Evolutionary conservation across 2,329 filamentous ascomycete genomes (phyloP).

Genomic region (Emergomyces pasteurianus): DNA sequence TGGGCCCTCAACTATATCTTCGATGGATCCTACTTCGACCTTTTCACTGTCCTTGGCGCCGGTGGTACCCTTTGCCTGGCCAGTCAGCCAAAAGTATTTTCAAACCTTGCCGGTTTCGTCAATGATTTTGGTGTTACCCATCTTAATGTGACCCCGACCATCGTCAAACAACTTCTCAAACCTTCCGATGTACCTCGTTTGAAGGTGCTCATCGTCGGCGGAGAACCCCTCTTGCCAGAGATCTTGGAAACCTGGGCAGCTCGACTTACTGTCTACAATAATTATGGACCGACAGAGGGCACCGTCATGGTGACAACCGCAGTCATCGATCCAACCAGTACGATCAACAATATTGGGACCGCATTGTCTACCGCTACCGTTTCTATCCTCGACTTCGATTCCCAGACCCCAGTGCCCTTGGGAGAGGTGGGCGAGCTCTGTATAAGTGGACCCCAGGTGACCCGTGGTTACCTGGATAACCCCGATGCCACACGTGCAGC

Average conservation of each 20-base stretch:
- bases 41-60: conserved; percentile 68
- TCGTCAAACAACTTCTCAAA: conserved; percentile 60
- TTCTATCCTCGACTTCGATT: conserved; percentile 20
- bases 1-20: conserved; percentile 77
- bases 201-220: conserved; percentile 64
- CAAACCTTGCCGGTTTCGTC: conserved; percentile 57
- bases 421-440: conserved; percentile 22
- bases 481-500: conserved; percentile 12
- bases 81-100: conserved; percentile 59
- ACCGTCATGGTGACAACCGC: conserved; percentile 24
- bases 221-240: conserved; percentile 62
- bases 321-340: conserved; percentile 15
- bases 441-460: conserved; percentile 19
- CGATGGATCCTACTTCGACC: conserved; percentile 78
- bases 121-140: conserved; percentile 56
- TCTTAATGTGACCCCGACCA: conserved; percentile 69
- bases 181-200: conserved; percentile 57
- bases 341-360: conserved; percentile 20
- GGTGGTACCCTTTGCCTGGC: conserved; percentile 69
- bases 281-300: conserved; percentile 26
- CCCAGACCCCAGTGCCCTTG: conserved; percentile 13
- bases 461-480: conserved; percentile 19
- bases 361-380: conserved; percentile 16
- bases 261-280: conserved; percentile 14
- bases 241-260: conserved; percentile 55